Conservation (phyloP, 441 rosid genomes). For the Pelargonium cotyledonis region DNA sequence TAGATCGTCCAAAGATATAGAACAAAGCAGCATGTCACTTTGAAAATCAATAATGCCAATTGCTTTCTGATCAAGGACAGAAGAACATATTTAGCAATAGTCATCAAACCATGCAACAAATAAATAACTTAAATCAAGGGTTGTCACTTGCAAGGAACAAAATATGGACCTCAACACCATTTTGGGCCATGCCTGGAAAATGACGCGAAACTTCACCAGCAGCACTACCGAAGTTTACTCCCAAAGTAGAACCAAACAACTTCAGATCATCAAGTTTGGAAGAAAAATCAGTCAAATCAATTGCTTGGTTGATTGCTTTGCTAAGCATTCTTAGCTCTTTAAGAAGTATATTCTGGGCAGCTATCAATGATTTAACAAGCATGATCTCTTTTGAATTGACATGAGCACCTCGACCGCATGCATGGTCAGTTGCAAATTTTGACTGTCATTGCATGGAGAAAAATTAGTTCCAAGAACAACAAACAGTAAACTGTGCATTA, state of each 20-base stretch:
- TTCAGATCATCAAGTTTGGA: conserved; percentile 42
- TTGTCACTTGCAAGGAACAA: conserved; percentile 19
- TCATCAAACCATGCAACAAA: conserved; percentile 4
- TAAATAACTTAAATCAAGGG: not conserved
- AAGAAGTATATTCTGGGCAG: conserved; percentile 53
- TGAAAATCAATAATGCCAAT: conserved; percentile 30
- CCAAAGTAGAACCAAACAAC: conserved; percentile 28
- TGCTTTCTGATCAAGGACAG: conserved; percentile 40
- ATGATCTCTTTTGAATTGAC: conserved; percentile 38
- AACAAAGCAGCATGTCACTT: conserved; percentile 37
- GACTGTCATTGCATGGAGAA: conserved; percentile 18
- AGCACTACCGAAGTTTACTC: conserved; percentile 26
- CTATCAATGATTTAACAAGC: conserved; percentile 61
- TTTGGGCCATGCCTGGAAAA: conserved; percentile 44
- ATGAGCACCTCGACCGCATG: conserved; percentile 36
- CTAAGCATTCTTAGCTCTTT: conserved; percentile 62
- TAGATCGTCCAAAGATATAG: conserved; percentile 43
- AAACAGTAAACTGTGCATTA: not conserved
- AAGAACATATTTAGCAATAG: conserved; percentile 12
- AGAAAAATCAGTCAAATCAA: conserved; percentile 52
- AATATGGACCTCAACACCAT: conserved; percentile 69
- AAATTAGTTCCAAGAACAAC: conserved; percentile 7
- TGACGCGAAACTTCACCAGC: conserved; percentile 36
- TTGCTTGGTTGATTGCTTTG: conserved; percentile 41
- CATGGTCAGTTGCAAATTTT: conserved; percentile 38